A percentile compares a stretch with the other conserved stretches of the same genome.
Evolutionary conservation across 805 yeast genomes (phyloP).

Genomic region (Metschnikowia orientalis): DNA sequence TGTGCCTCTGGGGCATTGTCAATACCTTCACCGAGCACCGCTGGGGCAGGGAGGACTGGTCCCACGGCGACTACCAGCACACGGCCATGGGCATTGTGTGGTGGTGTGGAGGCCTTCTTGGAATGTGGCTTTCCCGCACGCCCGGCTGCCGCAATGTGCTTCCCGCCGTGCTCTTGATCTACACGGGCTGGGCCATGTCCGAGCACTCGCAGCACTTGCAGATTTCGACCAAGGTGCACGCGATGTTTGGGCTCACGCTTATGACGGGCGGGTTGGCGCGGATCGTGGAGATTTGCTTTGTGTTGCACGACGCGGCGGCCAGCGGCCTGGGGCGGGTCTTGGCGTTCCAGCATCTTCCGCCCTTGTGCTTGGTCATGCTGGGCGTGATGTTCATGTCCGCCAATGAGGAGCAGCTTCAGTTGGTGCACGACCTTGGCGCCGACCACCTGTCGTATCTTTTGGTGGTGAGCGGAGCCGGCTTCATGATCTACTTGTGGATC

Average conservation of each 20-base stretch:
- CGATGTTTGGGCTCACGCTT: conserved; percentile 75
- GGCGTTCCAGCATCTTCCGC: conserved; percentile 83
- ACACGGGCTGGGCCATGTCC: conserved; percentile 94
- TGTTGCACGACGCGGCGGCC: conserved; percentile 58
- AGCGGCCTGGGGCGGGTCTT: conserved; percentile 41
- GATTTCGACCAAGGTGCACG: conserved; percentile 84
- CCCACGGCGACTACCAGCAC: conserved; percentile 91
- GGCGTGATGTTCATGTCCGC: conserved; percentile 91
- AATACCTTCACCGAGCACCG: conserved; percentile 96
- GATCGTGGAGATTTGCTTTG: conserved; percentile 72
- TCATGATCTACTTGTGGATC: conserved; percentile 64
- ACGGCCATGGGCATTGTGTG: conserved; percentile 95
- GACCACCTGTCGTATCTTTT: conserved; percentile 83
- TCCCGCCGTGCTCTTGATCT: conserved; percentile 76
- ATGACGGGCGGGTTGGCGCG: conserved; percentile 75
- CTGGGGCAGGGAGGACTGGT: conserved; percentile 88
- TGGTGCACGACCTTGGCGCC: conserved; percentile 70
- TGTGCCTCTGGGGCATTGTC: conserved; percentile 87
- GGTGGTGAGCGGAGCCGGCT: conserved; percentile 67
- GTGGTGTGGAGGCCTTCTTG: conserved; percentile 93
- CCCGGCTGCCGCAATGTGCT: conserved; percentile 46
- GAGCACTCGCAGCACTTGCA: conserved; percentile 74
- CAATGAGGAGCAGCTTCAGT: conserved; percentile 75
- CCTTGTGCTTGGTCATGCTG: conserved; percentile 70
- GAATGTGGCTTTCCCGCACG: conserved; percentile 65